Evolutionary conservation across 2,329 filamentous ascomycete genomes (phyloP).

Genomic region (Coniochaeta prunicola): DNA sequence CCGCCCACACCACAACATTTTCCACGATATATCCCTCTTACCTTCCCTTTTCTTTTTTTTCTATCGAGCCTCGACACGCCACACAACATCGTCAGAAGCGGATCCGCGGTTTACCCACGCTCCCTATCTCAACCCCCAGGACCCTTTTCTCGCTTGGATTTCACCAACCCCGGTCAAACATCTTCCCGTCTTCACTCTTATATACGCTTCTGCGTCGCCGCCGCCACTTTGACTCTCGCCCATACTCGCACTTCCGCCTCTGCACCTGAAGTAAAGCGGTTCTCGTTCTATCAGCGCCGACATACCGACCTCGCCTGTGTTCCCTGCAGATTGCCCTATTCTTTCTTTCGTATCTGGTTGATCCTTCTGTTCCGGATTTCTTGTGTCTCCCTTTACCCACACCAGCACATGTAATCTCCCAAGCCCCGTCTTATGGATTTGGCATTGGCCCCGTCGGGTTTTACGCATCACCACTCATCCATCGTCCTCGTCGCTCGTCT

Average conservation of each 20-base stretch:
- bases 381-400: not conserved
- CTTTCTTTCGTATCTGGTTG: not conserved
- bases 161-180: not conserved
- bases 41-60: not conserved
- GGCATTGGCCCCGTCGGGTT: not conserved
- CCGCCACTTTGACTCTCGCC: not conserved
- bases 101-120: not conserved
- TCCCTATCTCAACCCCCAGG: not conserved
- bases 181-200: not conserved
- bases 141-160: not conserved
- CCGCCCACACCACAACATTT: not conserved
- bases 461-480: not conserved
- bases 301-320: not conserved
- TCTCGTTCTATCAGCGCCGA: not conserved
- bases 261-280: not conserved
- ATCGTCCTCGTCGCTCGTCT: not conserved
- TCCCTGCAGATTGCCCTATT: not conserved
- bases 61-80: not conserved
- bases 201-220: not conserved
- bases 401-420: not conserved
- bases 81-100: not conserved
- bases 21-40: not conserved
- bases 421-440: slow-evolving; percentile 1
- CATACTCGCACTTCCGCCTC: not conserved
- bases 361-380: not conserved